Base-by-base conservation (phyloP, 208 protist genomes). In the Leishmania arabica region DNA sequence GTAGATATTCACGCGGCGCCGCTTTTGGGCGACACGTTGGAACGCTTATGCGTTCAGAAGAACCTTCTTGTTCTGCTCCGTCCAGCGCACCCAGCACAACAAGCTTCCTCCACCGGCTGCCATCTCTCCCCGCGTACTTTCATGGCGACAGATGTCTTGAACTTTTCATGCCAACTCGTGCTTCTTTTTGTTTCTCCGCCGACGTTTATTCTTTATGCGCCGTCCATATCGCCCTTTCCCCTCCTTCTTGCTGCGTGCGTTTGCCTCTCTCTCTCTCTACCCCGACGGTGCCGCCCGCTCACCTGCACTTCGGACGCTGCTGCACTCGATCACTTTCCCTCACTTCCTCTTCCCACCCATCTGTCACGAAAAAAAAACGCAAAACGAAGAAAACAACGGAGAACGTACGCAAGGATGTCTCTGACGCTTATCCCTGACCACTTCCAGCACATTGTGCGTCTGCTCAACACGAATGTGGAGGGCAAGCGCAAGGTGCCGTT, bases 371-470 rank as follows among this genome's bases (percentile, higher is more conserved):
- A 21, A 54, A 15, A 5, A 0, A 54, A 54, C 27, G 3, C 27
- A 13, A 4, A 70, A 45, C 31, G 37, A 24, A 45, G 7, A 47
- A 70, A 15, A 70, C 17, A 70, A 70, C 65, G 37, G 37, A 70
- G 65, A 83, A 56, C 73, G 80, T 84, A 66, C 62, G 0, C 65
- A 45, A 85, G 34, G 21, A 89, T 88, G 83, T 86, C 84, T 11
- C 70, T 92, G 5, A 84, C 84, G 47, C 84, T 97, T 42, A 86
- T 94, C 76, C 81, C 88, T 27, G 93, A 97, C 0, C 83, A 99
- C 79, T 99, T 99, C 93, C 98, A 99, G 92, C 98, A 99, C 93
- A 99, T 99, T 84, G 94, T 99, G 86, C 99, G 99, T 99, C 94
- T 99, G 62, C 95, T 99, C 84, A 99, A 99, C 95, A 99, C 99